These are phyloP conservation scores for Ciborinia camelliae DNA, from an alignment of 2,329 filamentous ascomycete genomes.

Conservation along the genomic window DNA sequence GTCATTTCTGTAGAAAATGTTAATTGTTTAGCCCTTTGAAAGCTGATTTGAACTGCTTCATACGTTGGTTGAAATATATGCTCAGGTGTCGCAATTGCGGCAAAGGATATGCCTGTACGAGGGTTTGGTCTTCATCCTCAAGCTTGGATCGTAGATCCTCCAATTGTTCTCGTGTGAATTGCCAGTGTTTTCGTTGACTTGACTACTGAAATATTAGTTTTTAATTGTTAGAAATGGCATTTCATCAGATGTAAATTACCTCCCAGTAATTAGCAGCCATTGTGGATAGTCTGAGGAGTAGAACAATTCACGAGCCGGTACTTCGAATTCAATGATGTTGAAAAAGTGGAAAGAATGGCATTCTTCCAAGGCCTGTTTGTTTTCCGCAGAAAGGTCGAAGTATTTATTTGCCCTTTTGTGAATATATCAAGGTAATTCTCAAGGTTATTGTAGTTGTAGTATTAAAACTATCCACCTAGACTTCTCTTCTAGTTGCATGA, in stretches of 20 bases:
- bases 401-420: background rate
- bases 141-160: slow-evolving; percentile 71
- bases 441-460: background rate
- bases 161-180: slow-evolving; percentile 80
- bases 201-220: slow-evolving; percentile 50
- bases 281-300: background rate
- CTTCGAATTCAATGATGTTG: background rate
- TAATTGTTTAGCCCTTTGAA: background rate
- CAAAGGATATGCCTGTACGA: slow-evolving; percentile 76
- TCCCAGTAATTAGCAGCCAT: slow-evolving; percentile 28
- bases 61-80: slow-evolving; percentile 91
- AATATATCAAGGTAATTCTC: background rate
- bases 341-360: background rate
- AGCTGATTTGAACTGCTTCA: slow-evolving; percentile 36
- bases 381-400: background rate
- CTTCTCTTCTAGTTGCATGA: background rate
- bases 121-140: slow-evolving; percentile 68
- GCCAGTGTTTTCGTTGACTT: slow-evolving; percentile 86
- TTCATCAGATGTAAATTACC: background rate
- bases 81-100: slow-evolving; percentile 78
- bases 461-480: background rate
- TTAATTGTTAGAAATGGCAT: background rate
- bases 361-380: background rate
- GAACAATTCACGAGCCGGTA: background rate
- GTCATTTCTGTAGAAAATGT: slow-evolving; percentile 58